These are phyloP conservation scores for Aspergillus pseudotamarii DNA, from an alignment of 2,329 filamentous ascomycete genomes.

Conservation along the genomic window DNA sequence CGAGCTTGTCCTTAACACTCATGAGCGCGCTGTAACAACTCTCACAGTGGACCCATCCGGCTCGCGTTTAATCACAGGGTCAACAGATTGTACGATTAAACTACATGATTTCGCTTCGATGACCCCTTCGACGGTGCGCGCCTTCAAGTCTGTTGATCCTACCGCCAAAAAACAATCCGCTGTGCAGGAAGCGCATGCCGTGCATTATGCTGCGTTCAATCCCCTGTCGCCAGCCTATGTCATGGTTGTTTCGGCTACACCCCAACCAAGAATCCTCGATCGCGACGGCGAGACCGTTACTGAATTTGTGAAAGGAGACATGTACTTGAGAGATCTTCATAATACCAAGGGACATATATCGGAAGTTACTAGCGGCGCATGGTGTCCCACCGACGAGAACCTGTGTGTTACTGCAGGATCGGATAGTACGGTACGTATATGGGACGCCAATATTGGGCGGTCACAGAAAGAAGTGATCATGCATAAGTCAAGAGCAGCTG, in stretches of 20 bases:
- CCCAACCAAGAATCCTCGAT: conserved; percentile 85
- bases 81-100: conserved; percentile 87
- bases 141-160: conserved; percentile 91
- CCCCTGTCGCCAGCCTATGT: conserved; percentile 77
- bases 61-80: conserved; percentile 83
- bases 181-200: conserved; percentile 79
- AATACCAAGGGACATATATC: conserved; percentile 97
- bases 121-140: conserved; percentile 90
- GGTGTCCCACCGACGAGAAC: conserved; percentile 86
- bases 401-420: conserved; percentile 88
- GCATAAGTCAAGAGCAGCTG: conserved; percentile 88
- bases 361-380: conserved; percentile 84
- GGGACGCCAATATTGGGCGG: conserved; percentile 91
- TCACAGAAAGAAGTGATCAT: conserved; percentile 92
- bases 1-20: conserved; percentile 88
- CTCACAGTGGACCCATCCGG: conserved; percentile 84
- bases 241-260: conserved; percentile 83
- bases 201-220: conserved; percentile 87
- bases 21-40: conserved; percentile 83
- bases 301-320: conserved; percentile 95
- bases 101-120: conserved; percentile 94
- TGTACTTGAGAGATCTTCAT: conserved; percentile 96
- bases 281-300: conserved; percentile 84
- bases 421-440: conserved; percentile 93
- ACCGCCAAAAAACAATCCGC: conserved; percentile 72